phyloP scores from a whole-genome alignment of 164 flowering plant genomes.

The Macadamia integrifolia region DNA sequence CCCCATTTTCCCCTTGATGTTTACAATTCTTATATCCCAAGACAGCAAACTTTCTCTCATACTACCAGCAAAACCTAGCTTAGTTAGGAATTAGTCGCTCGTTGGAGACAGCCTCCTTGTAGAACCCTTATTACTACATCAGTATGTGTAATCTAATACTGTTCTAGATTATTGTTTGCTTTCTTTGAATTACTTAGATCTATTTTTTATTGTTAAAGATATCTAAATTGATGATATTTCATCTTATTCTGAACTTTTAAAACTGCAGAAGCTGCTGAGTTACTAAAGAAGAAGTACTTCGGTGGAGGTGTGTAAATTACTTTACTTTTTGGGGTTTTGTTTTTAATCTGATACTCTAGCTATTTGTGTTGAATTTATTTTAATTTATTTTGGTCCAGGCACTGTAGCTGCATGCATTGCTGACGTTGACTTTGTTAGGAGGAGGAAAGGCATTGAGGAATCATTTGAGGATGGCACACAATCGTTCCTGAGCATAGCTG shows the following conservation, averaged over 20 bases:
- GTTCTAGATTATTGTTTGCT: too few relatives aligned
- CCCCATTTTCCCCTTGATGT: too few relatives aligned
- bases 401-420: slow-evolving; percentile 96
- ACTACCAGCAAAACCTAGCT: too few relatives aligned
- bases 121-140: too few relatives aligned
- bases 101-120: too few relatives aligned
- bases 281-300: slow-evolving; percentile 75
- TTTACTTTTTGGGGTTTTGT: background rate
- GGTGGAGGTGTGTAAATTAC: slow-evolving; percentile 74
- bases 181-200: too few relatives aligned
- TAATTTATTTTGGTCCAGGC: slow-evolving; percentile 36
- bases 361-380: background rate
- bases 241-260: background rate
- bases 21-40: too few relatives aligned
- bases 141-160: too few relatives aligned
- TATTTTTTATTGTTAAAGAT: too few relatives aligned
- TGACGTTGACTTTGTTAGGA: slow-evolving; percentile 75
- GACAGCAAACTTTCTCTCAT: too few relatives aligned
- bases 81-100: too few relatives aligned
- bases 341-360: background rate
- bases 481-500: slow-evolving; percentile 81
- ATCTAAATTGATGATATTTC: too few relatives aligned
- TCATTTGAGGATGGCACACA: slow-evolving; percentile 87
- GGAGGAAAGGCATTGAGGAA: slow-evolving; percentile 71
- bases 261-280: slow-evolving; percentile 65